Percentiles rank a stretch among this genome's conserved stretches.
Conservation (phyloP, 139 green algal genomes). For the Volvox reticuliferus region DNA sequence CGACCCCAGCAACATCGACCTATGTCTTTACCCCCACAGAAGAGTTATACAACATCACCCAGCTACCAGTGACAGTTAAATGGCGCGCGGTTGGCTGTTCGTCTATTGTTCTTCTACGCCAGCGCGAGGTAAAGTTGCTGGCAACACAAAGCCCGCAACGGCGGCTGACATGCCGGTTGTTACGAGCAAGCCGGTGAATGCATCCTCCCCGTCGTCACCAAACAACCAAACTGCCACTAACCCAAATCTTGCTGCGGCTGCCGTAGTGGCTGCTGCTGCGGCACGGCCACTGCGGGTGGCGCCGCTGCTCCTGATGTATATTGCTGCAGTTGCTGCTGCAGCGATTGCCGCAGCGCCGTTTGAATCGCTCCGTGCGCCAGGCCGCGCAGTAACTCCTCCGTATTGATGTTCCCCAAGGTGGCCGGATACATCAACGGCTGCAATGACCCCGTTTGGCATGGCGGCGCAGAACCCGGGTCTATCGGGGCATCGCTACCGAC, state of each 20-base stretch:
- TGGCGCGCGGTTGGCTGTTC: no score
- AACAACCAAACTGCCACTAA: neutral
- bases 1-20: no score
- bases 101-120: no score
- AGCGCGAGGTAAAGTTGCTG: no score
- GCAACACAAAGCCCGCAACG: no score
- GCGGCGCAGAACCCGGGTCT: neutral
- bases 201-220: neutral
- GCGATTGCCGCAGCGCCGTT: conserved; percentile 7
- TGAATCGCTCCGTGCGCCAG: conserved; percentile 15
- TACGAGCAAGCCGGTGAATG: neutral
- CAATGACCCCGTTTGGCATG: neutral
- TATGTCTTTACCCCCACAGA: no score
- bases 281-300: neutral
- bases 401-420: neutral
- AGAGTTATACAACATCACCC: no score
- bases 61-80: no score
- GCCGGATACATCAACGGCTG: conserved; percentile 20
- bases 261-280: neutral
- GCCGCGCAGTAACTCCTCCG: neutral
- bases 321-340: neutral
- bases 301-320: neutral
- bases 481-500: neutral
- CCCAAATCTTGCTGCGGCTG: neutral
- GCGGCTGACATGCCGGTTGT: neutral